Base-by-base conservation (phyloP, 192 early-diverging fungal species). In the Dimargaris cristalligena region DNA sequence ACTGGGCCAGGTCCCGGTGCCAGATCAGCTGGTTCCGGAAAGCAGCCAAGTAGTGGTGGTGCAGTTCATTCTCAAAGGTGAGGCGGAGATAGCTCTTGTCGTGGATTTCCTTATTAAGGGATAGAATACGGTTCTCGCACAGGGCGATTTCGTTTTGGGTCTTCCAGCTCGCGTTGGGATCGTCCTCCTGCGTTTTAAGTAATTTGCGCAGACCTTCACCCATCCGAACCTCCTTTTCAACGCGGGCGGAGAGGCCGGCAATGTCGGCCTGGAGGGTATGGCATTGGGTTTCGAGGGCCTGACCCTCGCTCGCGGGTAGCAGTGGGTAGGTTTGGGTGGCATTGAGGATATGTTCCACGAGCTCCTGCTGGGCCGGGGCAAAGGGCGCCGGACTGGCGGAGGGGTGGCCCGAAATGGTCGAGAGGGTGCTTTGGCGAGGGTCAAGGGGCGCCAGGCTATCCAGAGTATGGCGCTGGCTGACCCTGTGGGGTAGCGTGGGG, bases 61-160 rank as follows among this genome's bases (percentile, higher is more conserved):
- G 32, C 0, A 57, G 23, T 34, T 57, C 33, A 10, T n/a, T 25
- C 34, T 31, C 33, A 18, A 25, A 2, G 0, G 18, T 11, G 18
- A 38, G 34, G 22, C 34, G 6, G 3, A 38, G 32, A 4, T 57
- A 26, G 22, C 28, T n/a, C 35, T 57, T 57, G 23, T 57, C 55
- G 20, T 25, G n/a, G 6, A 35, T 35, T 20, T 57, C 55, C 55
- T 57, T 57, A n/a, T 57, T 57, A 6, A 38, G 32, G 33, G 55
- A 57, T 3, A 57, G 55, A 11, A 57, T 34, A 18, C 55, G 55
- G 34, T 57, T 57, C 32, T 57, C 55, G 55, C 35, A 57, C 55
- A 57, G 35, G 32, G 34, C 34, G 33, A 57, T 57, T 34, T 57
- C 55, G 2, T 34, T 16, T n/a, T 57, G 55, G 13, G 55, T 57